Evolutionary conservation across 2,329 filamentous ascomycete genomes (phyloP).

Genomic region (Colletotrichum orbiculare): DNA sequence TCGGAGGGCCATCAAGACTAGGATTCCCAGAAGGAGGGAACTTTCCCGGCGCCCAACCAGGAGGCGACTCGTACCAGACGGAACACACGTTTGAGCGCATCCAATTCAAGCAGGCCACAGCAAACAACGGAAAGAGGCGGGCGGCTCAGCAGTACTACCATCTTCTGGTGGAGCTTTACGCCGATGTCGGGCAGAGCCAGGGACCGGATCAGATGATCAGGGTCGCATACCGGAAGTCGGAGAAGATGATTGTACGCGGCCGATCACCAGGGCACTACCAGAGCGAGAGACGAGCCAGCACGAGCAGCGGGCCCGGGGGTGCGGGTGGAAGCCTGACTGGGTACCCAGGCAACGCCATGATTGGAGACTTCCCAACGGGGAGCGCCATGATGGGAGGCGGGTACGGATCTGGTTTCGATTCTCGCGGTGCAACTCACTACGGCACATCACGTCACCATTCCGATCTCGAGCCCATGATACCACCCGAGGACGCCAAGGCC

Average conservation of each 20-base stretch:
- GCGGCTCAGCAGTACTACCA: conserved; percentile 95
- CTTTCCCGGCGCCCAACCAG: conserved; percentile 44
- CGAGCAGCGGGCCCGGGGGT: conserved; percentile 74
- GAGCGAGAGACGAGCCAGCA: conserved; percentile 74
- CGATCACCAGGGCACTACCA: conserved; percentile 86
- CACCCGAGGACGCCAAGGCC: conserved; percentile 62
- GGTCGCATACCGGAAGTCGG: conserved; percentile 77
- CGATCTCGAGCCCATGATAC: conserved; percentile 64
- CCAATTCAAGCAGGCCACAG: conserved; percentile 93
- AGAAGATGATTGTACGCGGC: conserved; percentile 88
- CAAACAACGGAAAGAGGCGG: conserved; percentile 91
- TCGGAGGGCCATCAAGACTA: conserved; percentile 46
- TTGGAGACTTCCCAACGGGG: conserved; percentile 52
- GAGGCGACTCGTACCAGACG: conserved; percentile 54
- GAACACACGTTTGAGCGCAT: conserved; percentile 85
- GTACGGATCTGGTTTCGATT: conserved; percentile 53
- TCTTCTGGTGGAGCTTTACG: conserved; percentile 86
- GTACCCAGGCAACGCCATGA: conserved; percentile 52
- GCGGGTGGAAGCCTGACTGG: conserved; percentile 70
- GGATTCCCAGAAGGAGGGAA: conserved; percentile 48
- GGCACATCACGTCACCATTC: conserved; percentile 57
- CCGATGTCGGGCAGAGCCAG: conserved; percentile 65
- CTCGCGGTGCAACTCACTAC: conserved; percentile 53
- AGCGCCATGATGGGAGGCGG: conserved; percentile 52
- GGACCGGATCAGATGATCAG: conserved; percentile 70